These are phyloP conservation scores for Skeletonema grethae DNA, from an alignment of 108 stramenopile genomes.

Conservation along the genomic window DNA sequence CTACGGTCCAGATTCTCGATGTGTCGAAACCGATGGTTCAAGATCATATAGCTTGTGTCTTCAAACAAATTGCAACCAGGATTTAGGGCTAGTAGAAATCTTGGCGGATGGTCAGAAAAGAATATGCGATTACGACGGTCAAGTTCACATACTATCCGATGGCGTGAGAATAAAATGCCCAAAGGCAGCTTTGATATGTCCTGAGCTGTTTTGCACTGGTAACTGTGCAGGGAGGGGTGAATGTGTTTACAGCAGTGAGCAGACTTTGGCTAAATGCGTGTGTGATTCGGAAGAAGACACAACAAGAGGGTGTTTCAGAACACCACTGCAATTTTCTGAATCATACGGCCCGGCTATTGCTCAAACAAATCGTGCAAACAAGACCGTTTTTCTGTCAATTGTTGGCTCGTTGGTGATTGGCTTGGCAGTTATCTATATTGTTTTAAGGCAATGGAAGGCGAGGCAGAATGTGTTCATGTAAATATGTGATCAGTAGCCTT, in stretches of 20 bases:
- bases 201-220: constrained; percentile 44
- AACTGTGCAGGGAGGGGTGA: constrained; percentile 51
- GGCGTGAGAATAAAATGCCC: constrained; percentile 50
- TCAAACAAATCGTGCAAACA: constrained; percentile 29
- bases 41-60: constrained; percentile 43
- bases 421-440: constrained; percentile 32
- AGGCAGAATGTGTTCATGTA: constrained; percentile 51
- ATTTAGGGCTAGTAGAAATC: constrained; percentile 26
- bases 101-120: constrained; percentile 24
- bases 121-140: constrained; percentile 47
- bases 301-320: constrained; percentile 35
- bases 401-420: constrained; percentile 42
- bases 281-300: constrained; percentile 35
- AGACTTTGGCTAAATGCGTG: constrained; percentile 28
- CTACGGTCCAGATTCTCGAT: constrained; percentile 37
- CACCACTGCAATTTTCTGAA: constrained; percentile 22
- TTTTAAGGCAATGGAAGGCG: constrained; percentile 45
- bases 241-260: constrained; percentile 22
- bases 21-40: constrained; percentile 48
- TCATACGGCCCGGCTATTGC: constrained; percentile 16
- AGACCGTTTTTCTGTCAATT: constrained; percentile 38
- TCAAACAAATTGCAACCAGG: constrained; percentile 36
- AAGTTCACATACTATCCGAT: constrained; percentile 31
- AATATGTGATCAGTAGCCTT: not conserved
- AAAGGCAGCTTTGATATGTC: constrained; percentile 47